Evolutionary conservation across 345 rosid genomes (phyloP), one percentile per base, ranked within the genome.

Genomic region (Citropsis articulata): DNA sequence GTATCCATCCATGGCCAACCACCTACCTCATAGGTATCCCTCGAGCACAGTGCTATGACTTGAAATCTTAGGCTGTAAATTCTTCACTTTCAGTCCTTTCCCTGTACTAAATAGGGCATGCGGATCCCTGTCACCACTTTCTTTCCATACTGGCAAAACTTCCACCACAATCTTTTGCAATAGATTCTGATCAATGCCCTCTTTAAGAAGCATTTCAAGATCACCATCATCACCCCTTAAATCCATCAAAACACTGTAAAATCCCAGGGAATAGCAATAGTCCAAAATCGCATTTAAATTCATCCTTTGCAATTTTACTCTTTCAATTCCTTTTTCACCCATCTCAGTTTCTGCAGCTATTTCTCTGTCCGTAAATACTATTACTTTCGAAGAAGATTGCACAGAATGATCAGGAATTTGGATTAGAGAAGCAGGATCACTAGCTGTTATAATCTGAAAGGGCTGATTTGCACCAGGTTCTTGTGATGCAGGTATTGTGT

Each of bases 401-500:
- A 85, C 66, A 0, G 75, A 40, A 21, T 84, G 72, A 30, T 53
- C 60, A 19, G 76, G 82, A 67, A 84, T 30, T 76, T 78, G 83
- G 63, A 86, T 75, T 33, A 59, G 57, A 79, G 80, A 69, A 74
- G 55, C 1, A 22, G 82, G 71, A 69, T 80, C 79, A 28, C 45
- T 85, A 69, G 87, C 86, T 69, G 83, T 77, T 80, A 91, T 61
- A 68, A 87, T 88, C 81, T 71, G 75, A 19, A 89, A 83, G 68
- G 97, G 94, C 80, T 93, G 95, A 66, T 77, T 85, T 9, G 89
- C 90, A 75, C 86, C 86, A 13, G 90, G 85, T 84, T 95, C 93
- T 79, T 80, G 88, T 6, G 97, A 91, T 3, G 72, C 45, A 45
- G 89, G 87, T 76, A 79, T 53, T 1, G 88, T 69, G 61, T 77